Evolutionary conservation across 208 protist genomes (phyloP).

Genomic region (Trypanosoma caninum): DNA sequence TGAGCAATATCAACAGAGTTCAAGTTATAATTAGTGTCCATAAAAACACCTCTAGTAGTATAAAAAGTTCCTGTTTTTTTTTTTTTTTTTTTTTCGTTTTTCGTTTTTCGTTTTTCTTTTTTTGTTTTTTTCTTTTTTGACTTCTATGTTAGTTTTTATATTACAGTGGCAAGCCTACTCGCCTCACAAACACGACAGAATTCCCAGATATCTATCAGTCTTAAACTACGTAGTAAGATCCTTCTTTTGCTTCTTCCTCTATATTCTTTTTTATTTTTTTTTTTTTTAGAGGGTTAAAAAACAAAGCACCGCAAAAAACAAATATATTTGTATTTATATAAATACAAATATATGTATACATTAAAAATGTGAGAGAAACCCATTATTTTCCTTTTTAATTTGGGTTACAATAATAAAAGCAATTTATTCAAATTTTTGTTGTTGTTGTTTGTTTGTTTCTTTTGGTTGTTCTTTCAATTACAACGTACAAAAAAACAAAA

Average conservation of each 20-base stretch:
- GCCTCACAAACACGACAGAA: too few species aligned
- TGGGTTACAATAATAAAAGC: slow-evolving; percentile 8
- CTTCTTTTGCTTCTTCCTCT: too few species aligned
- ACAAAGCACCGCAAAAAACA: too few species aligned
- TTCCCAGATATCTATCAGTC: too few species aligned
- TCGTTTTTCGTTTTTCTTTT: neutral
- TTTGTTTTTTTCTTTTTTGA: neutral
- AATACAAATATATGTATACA: too few species aligned
- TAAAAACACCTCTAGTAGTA: neutral
- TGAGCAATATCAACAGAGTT: too few species aligned
- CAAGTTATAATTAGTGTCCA: neutral
- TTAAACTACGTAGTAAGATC: too few species aligned
- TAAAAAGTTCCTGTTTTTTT: neutral
- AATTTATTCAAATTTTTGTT: neutral
- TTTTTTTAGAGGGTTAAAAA: too few species aligned
- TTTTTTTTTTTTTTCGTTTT: neutral
- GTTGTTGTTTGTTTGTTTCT: neutral
- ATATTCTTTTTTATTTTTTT: slow-evolving; percentile 4
- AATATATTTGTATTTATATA: too few species aligned
- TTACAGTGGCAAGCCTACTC: too few species aligned
- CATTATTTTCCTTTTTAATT: neutral
- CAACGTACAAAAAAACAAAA: slow-evolving; percentile 12
- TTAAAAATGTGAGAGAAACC: slow-evolving; percentile 7
- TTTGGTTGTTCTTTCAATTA: neutral
- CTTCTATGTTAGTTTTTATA: neutral